Conservation (phyloP, 78 protist species). For the Chrysochromulina tobinii region DNA sequence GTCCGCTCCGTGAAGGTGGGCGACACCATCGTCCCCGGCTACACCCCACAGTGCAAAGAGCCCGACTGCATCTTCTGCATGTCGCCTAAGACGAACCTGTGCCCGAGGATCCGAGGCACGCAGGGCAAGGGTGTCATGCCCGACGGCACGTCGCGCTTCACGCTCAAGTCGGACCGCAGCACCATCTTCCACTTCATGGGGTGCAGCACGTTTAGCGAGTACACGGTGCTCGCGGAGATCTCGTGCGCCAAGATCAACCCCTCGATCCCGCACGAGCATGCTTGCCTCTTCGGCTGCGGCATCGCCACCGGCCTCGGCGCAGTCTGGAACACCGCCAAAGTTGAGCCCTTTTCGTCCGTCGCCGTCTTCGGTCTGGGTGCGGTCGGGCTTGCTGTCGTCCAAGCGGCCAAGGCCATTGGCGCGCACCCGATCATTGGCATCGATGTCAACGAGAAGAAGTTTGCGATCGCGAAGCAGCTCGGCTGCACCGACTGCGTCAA, state of each 20-base stretch:
- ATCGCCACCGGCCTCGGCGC: background rate
- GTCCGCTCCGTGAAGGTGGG: background rate
- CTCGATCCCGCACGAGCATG: background rate
- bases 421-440: background rate
- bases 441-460: background rate
- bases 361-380: slow-evolving; percentile 11
- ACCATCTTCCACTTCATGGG: background rate
- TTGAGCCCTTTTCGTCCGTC: background rate
- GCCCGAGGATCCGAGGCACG: background rate
- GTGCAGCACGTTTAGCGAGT: background rate
- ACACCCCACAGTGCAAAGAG: background rate
- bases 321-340: background rate
- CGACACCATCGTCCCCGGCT: background rate
- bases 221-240: background rate
- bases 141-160: background rate
- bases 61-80: background rate
- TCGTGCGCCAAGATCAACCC: background rate
- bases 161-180: background rate
- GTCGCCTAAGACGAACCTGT: background rate
- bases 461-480: background rate
- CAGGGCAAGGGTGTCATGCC: background rate
- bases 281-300: background rate
- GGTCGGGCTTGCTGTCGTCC: background rate
- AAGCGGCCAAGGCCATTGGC: background rate
- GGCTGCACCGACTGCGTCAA: background rate